phyloP scores from a whole-genome alignment of 768 basidiomycete species.

The Boletus barrowsii region DNA sequence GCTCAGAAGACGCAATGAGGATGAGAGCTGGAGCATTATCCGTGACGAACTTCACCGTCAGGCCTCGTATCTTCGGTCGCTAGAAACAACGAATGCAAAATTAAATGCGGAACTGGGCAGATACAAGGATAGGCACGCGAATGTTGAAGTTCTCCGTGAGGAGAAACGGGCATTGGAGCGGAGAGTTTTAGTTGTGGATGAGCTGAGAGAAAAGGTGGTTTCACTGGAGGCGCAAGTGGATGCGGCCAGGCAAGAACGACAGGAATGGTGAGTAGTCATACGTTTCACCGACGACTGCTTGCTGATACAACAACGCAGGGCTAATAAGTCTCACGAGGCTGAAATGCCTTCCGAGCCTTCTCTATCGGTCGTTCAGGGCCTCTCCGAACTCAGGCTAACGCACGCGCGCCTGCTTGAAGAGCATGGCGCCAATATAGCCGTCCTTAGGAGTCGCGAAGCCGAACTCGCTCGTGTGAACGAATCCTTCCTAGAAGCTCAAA shows the following conservation, averaged over 20 bases:
- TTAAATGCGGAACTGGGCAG: constrained; percentile 50
- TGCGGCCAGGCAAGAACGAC: constrained; percentile 52
- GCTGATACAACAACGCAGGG: constrained; percentile 30
- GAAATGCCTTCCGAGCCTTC: constrained; percentile 45
- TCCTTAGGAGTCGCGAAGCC: constrained; percentile 51
- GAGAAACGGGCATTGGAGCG: constrained; percentile 66
- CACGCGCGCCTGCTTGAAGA: constrained; percentile 67
- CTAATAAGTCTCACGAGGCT: constrained; percentile 32
- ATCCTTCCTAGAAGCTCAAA: constrained; percentile 36
- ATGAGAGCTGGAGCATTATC: constrained; percentile 60
- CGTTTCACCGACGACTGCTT: not conserved
- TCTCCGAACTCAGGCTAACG: constrained; percentile 57
- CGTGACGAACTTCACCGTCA: constrained; percentile 69
- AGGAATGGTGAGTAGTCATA: constrained; percentile 47
- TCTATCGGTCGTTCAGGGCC: constrained; percentile 52
- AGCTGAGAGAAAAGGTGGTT: constrained; percentile 52
- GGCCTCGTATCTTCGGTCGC: constrained; percentile 52
- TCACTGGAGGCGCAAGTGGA: constrained; percentile 65
- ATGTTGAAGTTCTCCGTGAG: constrained; percentile 68
- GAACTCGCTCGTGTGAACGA: constrained; percentile 44
- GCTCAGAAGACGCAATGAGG: constrained; percentile 34
- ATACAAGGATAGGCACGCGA: constrained; percentile 54
- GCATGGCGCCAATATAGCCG: constrained; percentile 54
- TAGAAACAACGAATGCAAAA: constrained; percentile 59
- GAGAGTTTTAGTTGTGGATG: constrained; percentile 49